Evolutionary conservation across 164 flowering plant genomes (phyloP), one percentile per base, ranked within the genome.

Genomic region (Nymphaea colorata): DNA sequence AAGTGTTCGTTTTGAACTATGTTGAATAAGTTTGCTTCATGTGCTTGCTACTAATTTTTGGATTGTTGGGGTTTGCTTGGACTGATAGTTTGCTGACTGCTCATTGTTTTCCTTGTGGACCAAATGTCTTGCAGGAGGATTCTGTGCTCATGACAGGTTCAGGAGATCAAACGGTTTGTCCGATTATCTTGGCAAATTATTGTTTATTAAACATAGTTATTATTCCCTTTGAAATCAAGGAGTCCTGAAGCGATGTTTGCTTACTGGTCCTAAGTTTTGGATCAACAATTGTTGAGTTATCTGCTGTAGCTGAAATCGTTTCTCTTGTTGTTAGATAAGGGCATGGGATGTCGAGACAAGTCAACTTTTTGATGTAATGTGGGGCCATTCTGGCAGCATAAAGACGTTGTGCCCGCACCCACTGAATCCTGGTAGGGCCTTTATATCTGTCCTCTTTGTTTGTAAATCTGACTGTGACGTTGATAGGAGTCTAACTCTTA

Each of bases 131-230:
- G 76, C 87, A 94, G 98, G 95, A 87, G 42, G 98, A 94, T 66
- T 75, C 83, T 45, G 77, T 67, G 11, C 71, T 91, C 70, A 68
- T 94, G 61, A 89, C 97, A 62, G 96, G 92, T 72, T 89, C 97
- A 42, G 97, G 93, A 25, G 98, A 91, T 81, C 98, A 94, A 83
- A 82, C 90, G 65, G 98, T 94, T 79, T 86, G 96, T 25, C 36
- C 36, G 1, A 25, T 25, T 25, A 25, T 25, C 1, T 25, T 25
- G 36, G 5, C 68, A 65, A 41, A n/a, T 25, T 14, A 41, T 12
- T 36, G 25, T 53, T 66, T 4, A 7, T 5, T 43, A 17, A 8
- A 10, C 6, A 5, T 55, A 3, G 15, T 11, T 3, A 5, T 18
- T 3, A 17, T 66, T 4, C 12, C 43, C 36, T 25, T 1, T 25